Evolutionary conservation across 208 protist genomes (phyloP).

Genomic region (Trypanosoma boissoni): DNA sequence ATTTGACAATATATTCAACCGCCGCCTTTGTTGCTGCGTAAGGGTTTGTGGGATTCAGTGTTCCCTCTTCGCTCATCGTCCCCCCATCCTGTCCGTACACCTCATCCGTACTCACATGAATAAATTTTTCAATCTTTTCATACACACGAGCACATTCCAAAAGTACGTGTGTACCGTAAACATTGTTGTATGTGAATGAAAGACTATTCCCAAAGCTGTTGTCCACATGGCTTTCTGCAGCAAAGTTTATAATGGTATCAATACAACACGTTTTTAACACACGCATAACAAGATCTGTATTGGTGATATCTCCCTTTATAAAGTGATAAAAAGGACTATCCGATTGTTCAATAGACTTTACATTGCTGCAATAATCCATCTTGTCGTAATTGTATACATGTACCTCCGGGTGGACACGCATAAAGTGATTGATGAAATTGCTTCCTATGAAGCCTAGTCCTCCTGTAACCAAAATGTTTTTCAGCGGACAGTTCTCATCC

Average conservation of each 20-base stretch:
- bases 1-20: slow-evolving; percentile 70
- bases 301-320: slow-evolving; percentile 74
- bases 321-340: slow-evolving; percentile 74
- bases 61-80: slow-evolving; percentile 35
- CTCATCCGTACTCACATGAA: slow-evolving; percentile 96
- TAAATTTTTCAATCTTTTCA: slow-evolving; percentile 85
- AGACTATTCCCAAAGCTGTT: slow-evolving; percentile 93
- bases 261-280: slow-evolving; percentile 70
- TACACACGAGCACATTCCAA: slow-evolving; percentile 73
- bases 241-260: slow-evolving; percentile 95
- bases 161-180: slow-evolving; percentile 93
- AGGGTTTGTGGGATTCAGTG: slow-evolving; percentile 94
- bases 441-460: slow-evolving; percentile 82
- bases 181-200: slow-evolving; percentile 91
- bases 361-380: slow-evolving; percentile 88
- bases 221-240: slow-evolving; percentile 94
- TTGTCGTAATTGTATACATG: slow-evolving; percentile 86
- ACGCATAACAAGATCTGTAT: slow-evolving; percentile 57
- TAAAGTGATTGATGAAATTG: slow-evolving; percentile 69
- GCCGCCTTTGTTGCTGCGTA: slow-evolving; percentile 92
- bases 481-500: slow-evolving; percentile 24
- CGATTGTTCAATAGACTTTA: slow-evolving; percentile 38
- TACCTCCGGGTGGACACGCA: slow-evolving; percentile 58
- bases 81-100: slow-evolving; percentile 90
- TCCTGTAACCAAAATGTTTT: slow-evolving; percentile 70